These are phyloP conservation scores for Auxenochlorella protothecoides DNA, from an alignment of 139 green algal species.

Conservation along the genomic window DNA sequence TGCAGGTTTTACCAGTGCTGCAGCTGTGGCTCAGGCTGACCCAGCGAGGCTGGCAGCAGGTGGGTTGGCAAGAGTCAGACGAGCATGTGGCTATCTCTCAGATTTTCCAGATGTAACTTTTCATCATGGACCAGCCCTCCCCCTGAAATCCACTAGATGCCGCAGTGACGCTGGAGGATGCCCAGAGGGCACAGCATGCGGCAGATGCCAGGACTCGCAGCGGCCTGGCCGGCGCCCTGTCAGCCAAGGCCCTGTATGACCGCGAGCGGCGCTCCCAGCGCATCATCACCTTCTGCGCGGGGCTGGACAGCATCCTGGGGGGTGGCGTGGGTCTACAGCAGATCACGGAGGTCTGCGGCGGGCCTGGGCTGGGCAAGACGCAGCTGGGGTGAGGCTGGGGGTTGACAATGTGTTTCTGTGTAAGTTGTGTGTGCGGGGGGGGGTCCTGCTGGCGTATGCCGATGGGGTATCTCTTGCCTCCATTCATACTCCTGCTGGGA, in stretches of 20 bases:
- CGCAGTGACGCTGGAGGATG: not conserved
- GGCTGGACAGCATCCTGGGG: slow-evolving; percentile 53
- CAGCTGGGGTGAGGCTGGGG: slow-evolving; percentile 50
- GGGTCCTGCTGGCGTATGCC: no score
- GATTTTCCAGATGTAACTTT: no score
- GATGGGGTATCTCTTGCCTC: no score
- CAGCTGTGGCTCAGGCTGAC: no score
- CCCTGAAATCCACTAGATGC: no score
- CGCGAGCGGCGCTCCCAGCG: slow-evolving; percentile 2
- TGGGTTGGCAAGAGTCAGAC: no score
- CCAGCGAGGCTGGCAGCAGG: no score
- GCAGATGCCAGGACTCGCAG: not conserved
- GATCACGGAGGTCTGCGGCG: slow-evolving; percentile 71
- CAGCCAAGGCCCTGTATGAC: slow-evolving; percentile 11
- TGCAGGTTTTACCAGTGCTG: no score
- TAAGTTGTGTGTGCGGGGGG: no score
- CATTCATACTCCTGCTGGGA: not conserved
- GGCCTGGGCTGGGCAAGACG: slow-evolving; percentile 80
- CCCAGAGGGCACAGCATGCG: not conserved
- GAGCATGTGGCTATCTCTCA: no score
- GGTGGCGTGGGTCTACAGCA: slow-evolving; percentile 45
- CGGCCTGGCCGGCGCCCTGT: slow-evolving; percentile 4
- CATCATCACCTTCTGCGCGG: slow-evolving; percentile 45
- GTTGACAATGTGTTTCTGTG: not conserved
- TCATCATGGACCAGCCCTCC: no score